Evolutionary conservation across 2,329 filamentous ascomycete genomes (phyloP).

Genomic region (Sclerotinia trifoliorum): DNA sequence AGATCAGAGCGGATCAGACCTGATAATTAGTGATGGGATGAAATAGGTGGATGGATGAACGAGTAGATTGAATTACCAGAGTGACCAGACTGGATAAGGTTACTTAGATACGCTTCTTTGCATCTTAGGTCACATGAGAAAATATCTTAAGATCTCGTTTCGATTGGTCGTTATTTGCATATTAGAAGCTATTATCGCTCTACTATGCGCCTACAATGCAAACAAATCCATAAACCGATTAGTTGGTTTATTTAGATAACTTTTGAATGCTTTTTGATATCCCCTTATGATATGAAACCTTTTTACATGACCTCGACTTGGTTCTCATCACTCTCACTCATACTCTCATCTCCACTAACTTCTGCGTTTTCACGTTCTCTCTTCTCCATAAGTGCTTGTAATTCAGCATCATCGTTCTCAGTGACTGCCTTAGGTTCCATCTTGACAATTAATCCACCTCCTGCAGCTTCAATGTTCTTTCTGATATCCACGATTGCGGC

Average conservation of each 20-base stretch:
- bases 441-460: conserved; percentile 83
- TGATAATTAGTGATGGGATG: too few species aligned
- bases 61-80: too few species aligned
- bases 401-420: conserved; percentile 94
- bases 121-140: neutral
- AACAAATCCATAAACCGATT: conserved; percentile 25
- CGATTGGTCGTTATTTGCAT: conserved; percentile 17
- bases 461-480: conserved; percentile 72
- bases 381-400: conserved; percentile 99
- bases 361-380: conserved; percentile 96
- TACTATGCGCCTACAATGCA: conserved; percentile 39
- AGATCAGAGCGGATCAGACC: too few species aligned
- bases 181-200: conserved; percentile 5
- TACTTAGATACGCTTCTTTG: too few species aligned
- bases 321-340: conserved; percentile 93
- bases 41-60: too few species aligned
- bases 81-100: too few species aligned
- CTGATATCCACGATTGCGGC: conserved; percentile 87
- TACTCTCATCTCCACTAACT: conserved; percentile 94
- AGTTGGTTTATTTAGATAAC: conserved; percentile 21
- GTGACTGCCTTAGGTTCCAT: conserved; percentile 99
- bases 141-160: neutral
- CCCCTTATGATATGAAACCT: conserved; percentile 24
- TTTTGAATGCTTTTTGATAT: conserved; percentile 35
- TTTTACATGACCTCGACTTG: conserved; percentile 55